These are phyloP conservation scores for Myxozyma lipomycoides DNA, from an alignment of 805 yeast genomes.

Conservation along the genomic window DNA sequence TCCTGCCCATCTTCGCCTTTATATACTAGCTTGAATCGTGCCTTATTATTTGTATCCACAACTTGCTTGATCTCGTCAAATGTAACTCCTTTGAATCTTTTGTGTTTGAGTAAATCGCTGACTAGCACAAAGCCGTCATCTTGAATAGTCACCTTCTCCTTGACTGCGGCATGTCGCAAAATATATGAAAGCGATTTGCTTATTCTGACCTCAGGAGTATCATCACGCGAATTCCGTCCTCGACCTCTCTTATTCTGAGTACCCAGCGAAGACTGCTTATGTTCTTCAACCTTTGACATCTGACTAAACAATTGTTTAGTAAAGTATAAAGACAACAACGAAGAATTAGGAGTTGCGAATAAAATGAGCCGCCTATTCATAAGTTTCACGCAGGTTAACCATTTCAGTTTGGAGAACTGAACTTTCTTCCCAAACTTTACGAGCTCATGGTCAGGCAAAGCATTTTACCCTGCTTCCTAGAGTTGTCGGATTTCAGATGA, in stretches of 20 bases:
- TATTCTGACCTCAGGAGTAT: constrained; percentile 33
- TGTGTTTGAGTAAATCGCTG: constrained; percentile 50
- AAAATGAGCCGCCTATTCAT: too few species aligned
- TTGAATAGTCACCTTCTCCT: constrained; percentile 63
- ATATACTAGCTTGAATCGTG: constrained; percentile 56
- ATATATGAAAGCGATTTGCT: constrained; percentile 74
- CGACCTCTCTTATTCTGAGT: background rate
- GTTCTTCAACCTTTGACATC: too few species aligned
- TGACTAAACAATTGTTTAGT: too few species aligned
- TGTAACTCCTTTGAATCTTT: constrained; percentile 57
- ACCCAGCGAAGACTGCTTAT: too few species aligned
- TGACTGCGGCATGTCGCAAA: constrained; percentile 78
- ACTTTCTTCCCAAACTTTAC: too few species aligned
- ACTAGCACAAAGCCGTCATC: constrained; percentile 62
- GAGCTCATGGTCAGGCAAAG: too few species aligned
- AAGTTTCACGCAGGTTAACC: too few species aligned
- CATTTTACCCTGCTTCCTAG: too few species aligned
- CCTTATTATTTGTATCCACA: constrained; percentile 64
- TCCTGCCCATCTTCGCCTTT: constrained; percentile 28
- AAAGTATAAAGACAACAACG: too few species aligned
- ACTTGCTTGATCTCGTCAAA: constrained; percentile 55
- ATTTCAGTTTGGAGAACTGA: too few species aligned
- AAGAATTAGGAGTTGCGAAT: too few species aligned
- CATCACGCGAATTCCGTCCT: background rate
- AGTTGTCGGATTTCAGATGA: too few species aligned